These are phyloP conservation scores for Lentinus tigrinus DNA, from an alignment of 768 basidiomycete species.

Conservation along the genomic window DNA sequence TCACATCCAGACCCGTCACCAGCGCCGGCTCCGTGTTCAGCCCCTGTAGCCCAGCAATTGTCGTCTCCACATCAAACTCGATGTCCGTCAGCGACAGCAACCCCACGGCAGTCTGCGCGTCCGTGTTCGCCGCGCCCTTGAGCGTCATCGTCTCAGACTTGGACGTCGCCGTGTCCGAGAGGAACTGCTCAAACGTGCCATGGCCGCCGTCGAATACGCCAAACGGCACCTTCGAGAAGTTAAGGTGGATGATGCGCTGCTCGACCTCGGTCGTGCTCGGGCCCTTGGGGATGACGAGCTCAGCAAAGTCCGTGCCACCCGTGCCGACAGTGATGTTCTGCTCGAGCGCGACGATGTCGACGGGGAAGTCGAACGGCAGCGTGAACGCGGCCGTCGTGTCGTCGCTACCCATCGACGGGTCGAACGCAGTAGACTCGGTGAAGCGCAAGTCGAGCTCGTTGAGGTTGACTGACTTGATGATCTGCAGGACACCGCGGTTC, in stretches of 20 bases:
- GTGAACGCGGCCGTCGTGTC: slow-evolving; percentile 63
- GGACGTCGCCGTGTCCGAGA: slow-evolving; percentile 58
- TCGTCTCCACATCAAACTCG: slow-evolving; percentile 55
- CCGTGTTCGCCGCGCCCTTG: slow-evolving; percentile 50
- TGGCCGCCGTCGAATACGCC: slow-evolving; percentile 49
- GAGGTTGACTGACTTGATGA: slow-evolving; percentile 65
- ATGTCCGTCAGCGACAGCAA: slow-evolving; percentile 57
- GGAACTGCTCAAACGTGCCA: slow-evolving; percentile 55
- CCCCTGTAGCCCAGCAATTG: slow-evolving; percentile 64
- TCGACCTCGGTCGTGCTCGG: slow-evolving; percentile 62
- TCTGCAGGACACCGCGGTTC: slow-evolving; percentile 55
- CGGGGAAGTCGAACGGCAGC: slow-evolving; percentile 67
- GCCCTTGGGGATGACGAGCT: slow-evolving; percentile 56
- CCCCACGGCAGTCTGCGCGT: slow-evolving; percentile 66
- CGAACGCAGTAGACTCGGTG: slow-evolving; percentile 53
- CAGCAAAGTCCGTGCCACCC: slow-evolving; percentile 54
- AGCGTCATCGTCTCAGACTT: slow-evolving; percentile 45
- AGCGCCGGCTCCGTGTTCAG: slow-evolving; percentile 55
- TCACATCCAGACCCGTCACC: slow-evolving; percentile 61
- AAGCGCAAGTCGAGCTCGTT: slow-evolving; percentile 61
- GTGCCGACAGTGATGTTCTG: slow-evolving; percentile 57
- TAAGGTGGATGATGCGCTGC: slow-evolving; percentile 57
- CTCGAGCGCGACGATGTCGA: slow-evolving; percentile 62
- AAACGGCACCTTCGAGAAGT: slow-evolving; percentile 61
- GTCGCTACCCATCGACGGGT: slow-evolving; percentile 56